phyloP scores from a whole-genome alignment of 164 flowering plant genomes.

The Magnolia changhungtana region DNA sequence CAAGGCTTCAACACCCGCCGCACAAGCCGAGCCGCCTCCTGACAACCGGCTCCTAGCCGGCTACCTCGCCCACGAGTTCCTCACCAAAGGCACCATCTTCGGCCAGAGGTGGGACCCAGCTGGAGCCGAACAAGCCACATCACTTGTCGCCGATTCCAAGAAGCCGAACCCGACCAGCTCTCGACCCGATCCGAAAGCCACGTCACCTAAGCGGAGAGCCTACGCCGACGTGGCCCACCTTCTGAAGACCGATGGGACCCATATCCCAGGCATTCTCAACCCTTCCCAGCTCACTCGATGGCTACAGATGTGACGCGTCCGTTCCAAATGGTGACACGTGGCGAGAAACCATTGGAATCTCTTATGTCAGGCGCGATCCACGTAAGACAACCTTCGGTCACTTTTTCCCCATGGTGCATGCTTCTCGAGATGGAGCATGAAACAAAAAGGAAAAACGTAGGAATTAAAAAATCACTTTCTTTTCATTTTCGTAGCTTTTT shows the following conservation, averaged over 20 bases:
- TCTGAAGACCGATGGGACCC: constrained; percentile 66
- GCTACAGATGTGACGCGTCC: constrained; percentile 49
- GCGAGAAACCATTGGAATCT: neutral
- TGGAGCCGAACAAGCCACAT: constrained; percentile 23
- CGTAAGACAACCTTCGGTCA: neutral
- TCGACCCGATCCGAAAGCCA: neutral
- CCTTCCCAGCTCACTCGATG: constrained; percentile 77
- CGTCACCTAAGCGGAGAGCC: constrained; percentile 14
- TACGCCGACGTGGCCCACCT: constrained; percentile 67
- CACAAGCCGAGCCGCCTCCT: constrained; percentile 21
- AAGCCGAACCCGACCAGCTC: neutral
- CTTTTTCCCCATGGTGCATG: neutral
- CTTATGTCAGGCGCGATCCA: neutral
- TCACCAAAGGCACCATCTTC: constrained; percentile 60
- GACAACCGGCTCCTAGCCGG: constrained; percentile 75
- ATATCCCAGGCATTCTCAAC: constrained; percentile 68
- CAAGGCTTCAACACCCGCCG: constrained; percentile 13
- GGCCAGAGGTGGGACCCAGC: constrained; percentile 66
- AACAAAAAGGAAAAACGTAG: neutral
- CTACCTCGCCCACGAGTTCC: constrained; percentile 74
- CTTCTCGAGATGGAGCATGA: neutral
- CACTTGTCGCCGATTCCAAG: neutral
- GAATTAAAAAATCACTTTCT: too few relatives aligned
- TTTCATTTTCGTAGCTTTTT: too few relatives aligned
- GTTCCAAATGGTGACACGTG: neutral